Conservation (phyloP, 1,139 yeast genomes). For the Yamadazyma conglobata region DNA sequence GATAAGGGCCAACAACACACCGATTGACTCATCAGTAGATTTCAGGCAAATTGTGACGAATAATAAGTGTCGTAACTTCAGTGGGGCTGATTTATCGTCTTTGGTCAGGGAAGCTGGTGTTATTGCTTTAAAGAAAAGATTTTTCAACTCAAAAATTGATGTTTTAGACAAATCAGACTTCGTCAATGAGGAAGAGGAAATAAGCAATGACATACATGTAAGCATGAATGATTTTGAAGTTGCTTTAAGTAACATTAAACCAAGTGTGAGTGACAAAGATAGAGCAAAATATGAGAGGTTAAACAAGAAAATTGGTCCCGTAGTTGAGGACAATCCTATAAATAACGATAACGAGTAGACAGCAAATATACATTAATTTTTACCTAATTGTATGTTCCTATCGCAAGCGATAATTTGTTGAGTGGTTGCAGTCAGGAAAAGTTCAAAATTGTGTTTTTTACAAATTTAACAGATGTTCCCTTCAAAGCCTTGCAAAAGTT, state of each 20-base stretch:
- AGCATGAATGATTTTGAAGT: constrained; percentile 60
- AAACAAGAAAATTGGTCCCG: constrained; percentile 48
- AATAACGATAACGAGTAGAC: constrained; percentile 2
- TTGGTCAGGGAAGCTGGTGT: constrained; percentile 92
- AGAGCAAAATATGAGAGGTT: constrained; percentile 69
- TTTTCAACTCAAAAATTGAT: constrained; percentile 51
- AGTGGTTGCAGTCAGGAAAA: too few species aligned
- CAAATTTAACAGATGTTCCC: too few species aligned
- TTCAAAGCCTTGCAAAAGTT: too few species aligned
- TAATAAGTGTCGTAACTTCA: constrained; percentile 79
- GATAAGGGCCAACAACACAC: constrained; percentile 69
- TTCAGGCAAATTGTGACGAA: constrained; percentile 63
- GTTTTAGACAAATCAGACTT: constrained; percentile 48
- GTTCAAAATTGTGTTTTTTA: too few species aligned
- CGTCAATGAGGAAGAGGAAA: constrained; percentile 29
- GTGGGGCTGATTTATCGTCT: constrained; percentile 95
- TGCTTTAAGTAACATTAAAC: constrained; percentile 76
- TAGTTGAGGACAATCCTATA: constrained; percentile 2
- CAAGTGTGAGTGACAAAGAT: constrained; percentile 88
- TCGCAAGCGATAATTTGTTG: too few species aligned
- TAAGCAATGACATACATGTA: constrained; percentile 44
- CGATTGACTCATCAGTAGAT: constrained; percentile 63
- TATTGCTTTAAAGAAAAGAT: constrained; percentile 69
- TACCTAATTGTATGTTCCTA: too few species aligned
- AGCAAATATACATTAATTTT: too few species aligned